Conservation (phyloP, 306 rosid species). For the Vigna mungo region DNA sequence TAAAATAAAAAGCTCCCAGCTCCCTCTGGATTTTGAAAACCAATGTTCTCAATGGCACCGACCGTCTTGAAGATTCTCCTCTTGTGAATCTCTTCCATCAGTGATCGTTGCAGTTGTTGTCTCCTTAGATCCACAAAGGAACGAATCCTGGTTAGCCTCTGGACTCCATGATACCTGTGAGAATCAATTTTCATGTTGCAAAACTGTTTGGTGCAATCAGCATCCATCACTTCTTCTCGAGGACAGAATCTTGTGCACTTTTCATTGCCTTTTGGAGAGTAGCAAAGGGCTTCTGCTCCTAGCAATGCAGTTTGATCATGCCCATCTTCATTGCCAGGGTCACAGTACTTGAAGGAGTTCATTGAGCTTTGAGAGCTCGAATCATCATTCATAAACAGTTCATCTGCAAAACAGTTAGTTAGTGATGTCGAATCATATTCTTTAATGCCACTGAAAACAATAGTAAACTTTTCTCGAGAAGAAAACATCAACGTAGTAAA, state of each 20-base stretch:
- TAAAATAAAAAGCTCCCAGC: conserved; percentile 19
- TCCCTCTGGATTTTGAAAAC: conserved; percentile 61
- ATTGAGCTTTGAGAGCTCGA: conserved; percentile 70
- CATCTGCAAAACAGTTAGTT: conserved; percentile 55
- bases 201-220: conserved; percentile 38
- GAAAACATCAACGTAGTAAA: background rate
- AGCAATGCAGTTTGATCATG: conserved; percentile 15
- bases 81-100: conserved; percentile 76
- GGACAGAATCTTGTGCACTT: conserved; percentile 78
- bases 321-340: conserved; percentile 59
- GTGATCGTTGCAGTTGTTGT: conserved; percentile 65
- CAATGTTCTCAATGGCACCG: conserved; percentile 73
- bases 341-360: conserved; percentile 60
- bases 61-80: conserved; percentile 72
- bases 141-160: conserved; percentile 45
- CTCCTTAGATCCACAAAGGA: conserved; percentile 70
- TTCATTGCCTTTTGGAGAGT: conserved; percentile 47
- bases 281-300: conserved; percentile 43
- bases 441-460: background rate
- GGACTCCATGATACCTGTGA: conserved; percentile 31
- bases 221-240: conserved; percentile 33
- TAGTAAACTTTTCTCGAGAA: background rate
- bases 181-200: conserved; percentile 43
- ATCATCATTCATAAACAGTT: conserved; percentile 59
- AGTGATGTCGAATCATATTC: background rate